Percentiles rank a stretch among this genome's conserved stretches.
These are phyloP conservation scores for Myxozyma kluyveri DNA, from an alignment of 805 yeast species.

Conservation along the genomic window DNA sequence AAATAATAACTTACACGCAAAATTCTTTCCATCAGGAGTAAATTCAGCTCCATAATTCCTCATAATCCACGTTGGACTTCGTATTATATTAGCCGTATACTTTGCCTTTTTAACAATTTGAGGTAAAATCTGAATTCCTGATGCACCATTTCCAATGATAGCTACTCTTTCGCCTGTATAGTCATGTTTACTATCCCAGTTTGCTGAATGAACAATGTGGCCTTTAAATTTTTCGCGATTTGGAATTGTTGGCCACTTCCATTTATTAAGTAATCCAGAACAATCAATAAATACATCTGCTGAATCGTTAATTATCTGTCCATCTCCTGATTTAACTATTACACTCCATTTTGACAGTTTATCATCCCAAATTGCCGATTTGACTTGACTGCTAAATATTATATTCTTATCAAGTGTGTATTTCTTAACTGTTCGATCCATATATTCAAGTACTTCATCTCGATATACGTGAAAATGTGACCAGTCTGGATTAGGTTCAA, in stretches of 20 bases:
- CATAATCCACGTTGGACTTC: slow-evolving; percentile 28
- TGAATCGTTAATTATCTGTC: slow-evolving; percentile 1
- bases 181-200: slow-evolving; percentile 10
- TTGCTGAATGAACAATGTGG: slow-evolving; percentile 36
- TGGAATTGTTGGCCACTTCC: slow-evolving; percentile 34
- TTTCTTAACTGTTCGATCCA: slow-evolving; percentile 30
- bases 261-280: slow-evolving; percentile 30
- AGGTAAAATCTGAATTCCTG: slow-evolving; percentile 39
- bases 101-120: slow-evolving; percentile 30
- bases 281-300: slow-evolving; percentile 13
- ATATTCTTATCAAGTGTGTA: slow-evolving; percentile 32
- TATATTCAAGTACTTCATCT: slow-evolving; percentile 32
- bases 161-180: slow-evolving; percentile 31
- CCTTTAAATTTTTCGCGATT: slow-evolving; percentile 37
- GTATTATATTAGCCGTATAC: slow-evolving; percentile 28
- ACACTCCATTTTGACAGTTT: slow-evolving; percentile 24
- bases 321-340: slow-evolving; percentile 5
- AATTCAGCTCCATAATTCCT: slow-evolving; percentile 13
- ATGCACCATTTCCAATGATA: slow-evolving; percentile 41
- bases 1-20: not conserved
- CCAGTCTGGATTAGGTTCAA: slow-evolving; percentile 36
- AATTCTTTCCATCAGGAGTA: slow-evolving; percentile 14
- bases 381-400: slow-evolving; percentile 26
- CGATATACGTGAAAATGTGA: slow-evolving; percentile 31
- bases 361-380: slow-evolving; percentile 29